Evolutionary conservation across 805 yeast genomes (phyloP), one percentile per base, ranked within the genome.

Genomic region (Candida alai): DNA sequence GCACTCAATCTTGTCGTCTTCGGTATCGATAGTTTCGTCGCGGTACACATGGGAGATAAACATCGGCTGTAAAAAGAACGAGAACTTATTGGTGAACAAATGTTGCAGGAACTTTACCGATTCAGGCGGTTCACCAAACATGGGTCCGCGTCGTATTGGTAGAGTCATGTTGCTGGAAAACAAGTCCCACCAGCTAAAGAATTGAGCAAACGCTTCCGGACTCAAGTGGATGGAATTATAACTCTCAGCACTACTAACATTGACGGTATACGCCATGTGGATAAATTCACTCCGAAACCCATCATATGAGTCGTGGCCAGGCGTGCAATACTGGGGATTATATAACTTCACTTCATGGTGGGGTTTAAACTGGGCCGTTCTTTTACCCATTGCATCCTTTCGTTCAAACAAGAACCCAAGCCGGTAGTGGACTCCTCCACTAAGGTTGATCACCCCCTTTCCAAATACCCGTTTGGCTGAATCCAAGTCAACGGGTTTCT

Each of bases 111-210:
- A 83, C 54, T 86, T 88, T 37, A 76, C 76, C 6, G 77, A 63
- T 19, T 70, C 56, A 35, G 68, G 68, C 5, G 59, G 51, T 15
- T 74, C 74, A 0, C 77, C 78, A 62, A 86, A 90, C 16, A 93
- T 51, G 1, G 60, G 56, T 0, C 97, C 97, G 29, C 74, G 69
- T 33, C 94, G 72, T 11, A 87, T 73, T 0, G 97, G 96, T 14
- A 89, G 64, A 34, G 87, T 77, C 45, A 83, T 68, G 36, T 81
- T 79, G 17, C 90, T 81, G n/a, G 81, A 73, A 56, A 90, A 90
- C 44, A 84, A 71, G 21, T 61, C 59, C 95, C 96, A 89, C 97
- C 97, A 93, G 4, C 57, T 52, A 49, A 77, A 78, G 60, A 93
- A 88, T 40, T 78, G 83, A 6, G 61, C 52, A 44, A 90, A 68